Conservation (phyloP, 805 yeast species). For the Metschnikowia santaceciliae region DNA sequence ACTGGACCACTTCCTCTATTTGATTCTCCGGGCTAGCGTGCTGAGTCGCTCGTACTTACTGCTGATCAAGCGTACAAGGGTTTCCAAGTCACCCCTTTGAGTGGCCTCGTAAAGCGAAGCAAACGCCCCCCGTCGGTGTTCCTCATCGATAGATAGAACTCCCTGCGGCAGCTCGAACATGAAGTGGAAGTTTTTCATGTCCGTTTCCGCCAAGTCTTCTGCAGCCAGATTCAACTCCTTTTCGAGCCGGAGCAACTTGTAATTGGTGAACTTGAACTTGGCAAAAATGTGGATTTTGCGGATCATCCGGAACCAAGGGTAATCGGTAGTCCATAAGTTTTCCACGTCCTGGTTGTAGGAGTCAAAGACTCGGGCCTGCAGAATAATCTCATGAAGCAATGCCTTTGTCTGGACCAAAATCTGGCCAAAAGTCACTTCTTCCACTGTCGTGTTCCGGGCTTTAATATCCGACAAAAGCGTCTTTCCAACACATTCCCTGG, state of each 20-base stretch:
- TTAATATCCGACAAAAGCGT: slow-evolving; percentile 21
- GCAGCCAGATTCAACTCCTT: slow-evolving; percentile 21
- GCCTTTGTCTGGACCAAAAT: slow-evolving; percentile 22
- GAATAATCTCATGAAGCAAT: slow-evolving; percentile 1
- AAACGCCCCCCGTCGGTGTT: slow-evolving; percentile 13
- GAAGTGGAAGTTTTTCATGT: slow-evolving; percentile 13
- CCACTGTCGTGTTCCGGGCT: slow-evolving; percentile 2
- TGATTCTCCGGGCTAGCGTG: slow-evolving; percentile 7
- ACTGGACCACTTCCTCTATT: neutral
- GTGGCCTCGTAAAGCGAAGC: slow-evolving; percentile 15
- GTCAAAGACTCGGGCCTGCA: slow-evolving; percentile 44
- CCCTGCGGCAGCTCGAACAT: slow-evolving; percentile 13
- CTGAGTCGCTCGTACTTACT: slow-evolving; percentile 15
- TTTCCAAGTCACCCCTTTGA: slow-evolving; percentile 7
- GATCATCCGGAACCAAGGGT: slow-evolving; percentile 70
- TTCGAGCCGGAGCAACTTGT: slow-evolving; percentile 43
- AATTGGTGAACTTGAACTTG: slow-evolving; percentile 51
- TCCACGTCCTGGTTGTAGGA: slow-evolving; percentile 44
- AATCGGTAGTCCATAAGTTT: slow-evolving; percentile 54
- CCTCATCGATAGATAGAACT: neutral
- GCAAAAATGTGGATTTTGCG: slow-evolving; percentile 59
- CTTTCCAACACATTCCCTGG: slow-evolving; percentile 18
- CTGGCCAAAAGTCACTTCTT: slow-evolving; percentile 14
- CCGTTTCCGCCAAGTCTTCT: slow-evolving; percentile 9
- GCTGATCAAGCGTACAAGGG: slow-evolving; percentile 9